Evolutionary conservation across 2,329 filamentous ascomycete genomes (phyloP).

Genomic region (Colletotrichum lindemuthianum): DNA sequence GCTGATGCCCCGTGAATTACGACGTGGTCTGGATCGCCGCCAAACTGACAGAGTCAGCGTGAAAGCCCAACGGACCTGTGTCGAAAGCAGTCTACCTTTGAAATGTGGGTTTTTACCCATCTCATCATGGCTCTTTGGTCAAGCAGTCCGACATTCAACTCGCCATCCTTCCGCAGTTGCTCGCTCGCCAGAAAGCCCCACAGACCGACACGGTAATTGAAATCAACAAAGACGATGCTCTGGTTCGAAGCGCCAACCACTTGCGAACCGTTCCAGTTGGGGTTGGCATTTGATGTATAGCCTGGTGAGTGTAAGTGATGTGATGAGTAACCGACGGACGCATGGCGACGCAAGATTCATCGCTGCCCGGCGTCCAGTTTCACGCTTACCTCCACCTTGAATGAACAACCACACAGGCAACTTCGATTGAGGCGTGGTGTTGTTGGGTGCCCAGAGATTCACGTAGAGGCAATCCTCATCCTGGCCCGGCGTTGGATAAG

Average conservation of each 20-base stretch:
- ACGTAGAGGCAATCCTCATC: conserved; percentile 77
- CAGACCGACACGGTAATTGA: conserved; percentile 71
- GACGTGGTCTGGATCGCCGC: conserved; percentile 67
- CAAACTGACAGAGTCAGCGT: conserved; percentile 52
- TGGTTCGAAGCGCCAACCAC: conserved; percentile 55
- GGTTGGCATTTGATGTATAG: conserved; percentile 59
- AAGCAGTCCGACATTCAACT: conserved; percentile 70
- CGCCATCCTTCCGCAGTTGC: conserved; percentile 62
- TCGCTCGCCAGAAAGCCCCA: conserved; percentile 71
- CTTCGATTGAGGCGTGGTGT: conserved; percentile 59
- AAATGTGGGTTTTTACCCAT: conserved; percentile 71
- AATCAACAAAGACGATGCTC: conserved; percentile 66
- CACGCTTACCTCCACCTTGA: conserved; percentile 57
- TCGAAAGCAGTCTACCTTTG: conserved; percentile 45
- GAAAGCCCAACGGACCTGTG: not conserved
- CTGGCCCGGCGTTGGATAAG: conserved; percentile 43
- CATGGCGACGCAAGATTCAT: not conserved
- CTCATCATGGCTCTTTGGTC: conserved; percentile 69
- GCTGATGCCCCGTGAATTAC: conserved; percentile 71
- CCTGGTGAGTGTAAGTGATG: conserved; percentile 42
- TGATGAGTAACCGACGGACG: not conserved
- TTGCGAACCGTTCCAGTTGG: conserved; percentile 61
- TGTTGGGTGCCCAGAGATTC: conserved; percentile 69
- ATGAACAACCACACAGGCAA: conserved; percentile 72
- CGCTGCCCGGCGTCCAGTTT: not conserved